phyloP scores from a whole-genome alignment of 306 rosid genomes.

The Pterocarpus santalinus region DNA sequence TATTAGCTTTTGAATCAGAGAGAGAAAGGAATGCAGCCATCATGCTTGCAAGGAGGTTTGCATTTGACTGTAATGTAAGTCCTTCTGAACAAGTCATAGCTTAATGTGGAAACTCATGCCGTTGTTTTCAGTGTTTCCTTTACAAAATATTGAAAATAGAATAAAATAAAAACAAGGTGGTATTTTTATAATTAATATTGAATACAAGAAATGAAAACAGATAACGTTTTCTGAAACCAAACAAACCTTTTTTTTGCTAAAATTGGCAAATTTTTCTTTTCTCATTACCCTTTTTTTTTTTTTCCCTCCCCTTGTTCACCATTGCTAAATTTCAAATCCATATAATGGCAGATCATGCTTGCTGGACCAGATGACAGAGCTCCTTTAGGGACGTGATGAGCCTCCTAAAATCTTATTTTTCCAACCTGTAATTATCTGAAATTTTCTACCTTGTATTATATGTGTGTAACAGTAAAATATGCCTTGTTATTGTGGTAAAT shows the following conservation, averaged over 20 bases:
- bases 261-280: background rate
- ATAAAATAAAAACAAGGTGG: background rate
- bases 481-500: slow-evolving; percentile 46
- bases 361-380: slow-evolving; percentile 97
- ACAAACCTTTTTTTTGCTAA: background rate
- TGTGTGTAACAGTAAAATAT: slow-evolving; percentile 52
- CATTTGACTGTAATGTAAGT: slow-evolving; percentile 95
- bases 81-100: slow-evolving; percentile 29
- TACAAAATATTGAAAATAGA: too few species aligned
- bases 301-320: background rate
- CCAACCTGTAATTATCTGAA: slow-evolving; percentile 62
- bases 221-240: too few species aligned
- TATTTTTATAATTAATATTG: too few species aligned
- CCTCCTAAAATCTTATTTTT: slow-evolving; percentile 23
- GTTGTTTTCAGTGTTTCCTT: too few species aligned
- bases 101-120: background rate
- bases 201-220: too few species aligned
- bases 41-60: slow-evolving; percentile 98
- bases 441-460: slow-evolving; percentile 54
- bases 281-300: background rate
- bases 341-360: slow-evolving; percentile 76
- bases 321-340: slow-evolving; percentile 41
- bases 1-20: slow-evolving; percentile 93
- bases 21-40: slow-evolving; percentile 93
- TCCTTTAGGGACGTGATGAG: slow-evolving; percentile 67